A percentile compares a stretch with the other conserved stretches of the same genome.
Conservation (phyloP, 371 early-diverging fungal genomes). For the Mucor velutinosus region DNA sequence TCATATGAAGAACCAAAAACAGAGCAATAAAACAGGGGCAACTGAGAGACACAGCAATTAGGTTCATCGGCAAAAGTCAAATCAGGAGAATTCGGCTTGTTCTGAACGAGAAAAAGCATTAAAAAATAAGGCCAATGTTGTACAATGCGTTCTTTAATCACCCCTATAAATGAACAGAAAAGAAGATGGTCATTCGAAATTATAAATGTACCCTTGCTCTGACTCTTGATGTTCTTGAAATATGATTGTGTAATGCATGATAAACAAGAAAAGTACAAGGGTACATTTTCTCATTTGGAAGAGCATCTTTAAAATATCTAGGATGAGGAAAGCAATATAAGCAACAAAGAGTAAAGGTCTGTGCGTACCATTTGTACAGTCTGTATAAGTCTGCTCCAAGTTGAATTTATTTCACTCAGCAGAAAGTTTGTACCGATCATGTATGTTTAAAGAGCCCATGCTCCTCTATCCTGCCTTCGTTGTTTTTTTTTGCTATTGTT, state of each 20-base stretch:
- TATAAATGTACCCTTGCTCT: background rate
- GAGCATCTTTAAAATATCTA: background rate
- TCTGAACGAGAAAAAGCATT: background rate
- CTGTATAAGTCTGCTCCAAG: background rate
- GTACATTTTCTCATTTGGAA: background rate
- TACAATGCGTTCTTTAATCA: conserved; percentile 1
- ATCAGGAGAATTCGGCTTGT: background rate
- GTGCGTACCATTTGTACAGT: conserved; percentile 6
- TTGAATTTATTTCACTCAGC: background rate
- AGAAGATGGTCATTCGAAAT: background rate
- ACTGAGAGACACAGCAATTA: background rate
- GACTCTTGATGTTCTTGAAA: background rate
- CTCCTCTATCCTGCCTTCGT: conserved; percentile 6
- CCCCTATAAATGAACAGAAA: background rate
- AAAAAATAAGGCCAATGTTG: background rate
- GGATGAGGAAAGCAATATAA: background rate
- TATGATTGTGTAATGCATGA: background rate
- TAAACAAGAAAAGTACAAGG: background rate
- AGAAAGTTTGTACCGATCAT: conserved; percentile 4
- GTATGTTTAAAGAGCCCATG: background rate
- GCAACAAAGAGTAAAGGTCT: background rate
- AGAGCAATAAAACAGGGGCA: background rate
- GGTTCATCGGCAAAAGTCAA: conserved; percentile 1
- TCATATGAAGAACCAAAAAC: background rate
- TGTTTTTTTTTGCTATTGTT: background rate